Percentiles rank a stretch among this genome's conserved stretches.
phyloP scores from a whole-genome alignment of 306 rosid species.

The Cicer chorassanicum region DNA sequence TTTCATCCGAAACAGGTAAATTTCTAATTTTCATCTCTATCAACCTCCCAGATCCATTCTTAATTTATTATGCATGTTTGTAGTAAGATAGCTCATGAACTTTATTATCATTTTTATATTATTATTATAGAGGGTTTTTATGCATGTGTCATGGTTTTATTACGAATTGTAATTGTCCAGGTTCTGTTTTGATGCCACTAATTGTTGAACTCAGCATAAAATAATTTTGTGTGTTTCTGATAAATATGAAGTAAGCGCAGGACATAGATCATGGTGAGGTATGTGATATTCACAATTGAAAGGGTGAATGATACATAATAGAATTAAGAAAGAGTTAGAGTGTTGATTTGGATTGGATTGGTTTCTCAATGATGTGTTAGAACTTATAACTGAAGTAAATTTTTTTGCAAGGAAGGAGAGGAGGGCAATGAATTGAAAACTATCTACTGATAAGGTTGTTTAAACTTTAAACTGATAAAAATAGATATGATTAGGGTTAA shows the following conservation, averaged over 20 bases:
- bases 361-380: conserved; percentile 15
- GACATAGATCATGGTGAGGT: neutral
- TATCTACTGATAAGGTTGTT: neutral
- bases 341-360: conserved; percentile 39
- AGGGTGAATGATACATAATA: conserved; percentile 1
- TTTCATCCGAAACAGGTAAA: conserved; percentile 50
- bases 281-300: conserved; percentile 12
- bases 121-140: neutral
- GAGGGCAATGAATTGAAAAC: conserved; percentile 7
- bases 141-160: conserved; percentile 12
- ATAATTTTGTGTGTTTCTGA: conserved; percentile 7
- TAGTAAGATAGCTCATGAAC: neutral
- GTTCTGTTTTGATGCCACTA: conserved; percentile 17
- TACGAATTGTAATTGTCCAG: neutral
- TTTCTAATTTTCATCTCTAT: neutral
- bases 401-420: neutral
- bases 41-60: conserved; percentile 43
- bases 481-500: neutral
- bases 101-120: neutral
- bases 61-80: neutral
- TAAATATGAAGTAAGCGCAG: neutral
- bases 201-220: neutral
- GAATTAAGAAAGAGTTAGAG: neutral
- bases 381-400: conserved; percentile 15
- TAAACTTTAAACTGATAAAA: conserved; percentile 8